These are phyloP conservation scores for Amauroascus niger DNA, from an alignment of 2,329 filamentous ascomycete genomes.

Conservation along the genomic window DNA sequence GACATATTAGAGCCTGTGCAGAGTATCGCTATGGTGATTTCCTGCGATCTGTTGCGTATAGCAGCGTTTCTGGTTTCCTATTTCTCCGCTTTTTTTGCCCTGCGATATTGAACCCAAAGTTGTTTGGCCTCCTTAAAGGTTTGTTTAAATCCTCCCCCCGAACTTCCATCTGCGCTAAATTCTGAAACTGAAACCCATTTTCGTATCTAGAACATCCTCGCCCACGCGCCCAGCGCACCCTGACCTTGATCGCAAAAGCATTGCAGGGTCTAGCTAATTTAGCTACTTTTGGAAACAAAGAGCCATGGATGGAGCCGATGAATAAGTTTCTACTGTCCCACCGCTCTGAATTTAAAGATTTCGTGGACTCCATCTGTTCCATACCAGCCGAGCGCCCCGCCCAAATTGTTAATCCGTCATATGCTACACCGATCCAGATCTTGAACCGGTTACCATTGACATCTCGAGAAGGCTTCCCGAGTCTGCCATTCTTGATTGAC, in stretches of 20 bases:
- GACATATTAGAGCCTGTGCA: slow-evolving; percentile 83
- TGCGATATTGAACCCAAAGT: slow-evolving; percentile 87
- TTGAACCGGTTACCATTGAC: slow-evolving; percentile 68
- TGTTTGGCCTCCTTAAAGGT: slow-evolving; percentile 76
- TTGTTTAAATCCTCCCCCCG: slow-evolving; percentile 18
- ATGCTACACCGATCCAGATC: slow-evolving; percentile 87
- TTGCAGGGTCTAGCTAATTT: slow-evolving; percentile 85
- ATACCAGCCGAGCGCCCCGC: slow-evolving; percentile 63
- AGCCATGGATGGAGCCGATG: slow-evolving; percentile 99
- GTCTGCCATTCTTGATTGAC: slow-evolving; percentile 85
- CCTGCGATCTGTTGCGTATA: slow-evolving; percentile 78
- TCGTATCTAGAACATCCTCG: slow-evolving; percentile 61
- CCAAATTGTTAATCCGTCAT: slow-evolving; percentile 64
- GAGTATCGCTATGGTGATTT: slow-evolving; percentile 94
- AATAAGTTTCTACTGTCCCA: slow-evolving; percentile 72
- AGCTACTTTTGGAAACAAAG: slow-evolving; percentile 83
- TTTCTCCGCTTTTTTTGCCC: slow-evolving; percentile 94
- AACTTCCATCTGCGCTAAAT: neutral
- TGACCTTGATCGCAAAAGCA: slow-evolving; percentile 87
- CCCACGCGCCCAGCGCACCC: slow-evolving; percentile 69
- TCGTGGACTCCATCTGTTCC: slow-evolving; percentile 76
- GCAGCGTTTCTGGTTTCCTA: slow-evolving; percentile 86
- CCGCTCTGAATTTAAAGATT: slow-evolving; percentile 71
- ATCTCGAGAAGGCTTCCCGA: slow-evolving; percentile 84
- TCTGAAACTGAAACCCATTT: slow-evolving; percentile 20